Percentiles rank a stretch among this genome's conserved stretches.
These are phyloP conservation scores for Globisporangium polare DNA, from an alignment of 352 stramenopile species.

Conservation along the genomic window DNA sequence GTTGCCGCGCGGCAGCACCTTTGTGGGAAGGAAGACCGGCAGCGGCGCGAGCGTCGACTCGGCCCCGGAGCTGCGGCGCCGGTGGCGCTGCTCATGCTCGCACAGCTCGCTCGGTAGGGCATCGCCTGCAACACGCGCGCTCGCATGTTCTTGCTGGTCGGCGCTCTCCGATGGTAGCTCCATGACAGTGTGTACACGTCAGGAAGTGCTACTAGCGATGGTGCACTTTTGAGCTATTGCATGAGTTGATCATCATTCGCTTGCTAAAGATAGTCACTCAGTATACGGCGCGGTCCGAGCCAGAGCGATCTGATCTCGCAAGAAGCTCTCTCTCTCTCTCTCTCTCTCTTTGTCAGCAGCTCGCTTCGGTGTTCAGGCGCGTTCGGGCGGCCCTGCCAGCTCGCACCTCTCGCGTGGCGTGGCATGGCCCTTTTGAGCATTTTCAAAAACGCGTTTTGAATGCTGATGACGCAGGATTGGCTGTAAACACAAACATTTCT, in stretches of 20 bases:
- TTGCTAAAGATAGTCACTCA: background rate
- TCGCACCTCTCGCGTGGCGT: too few species aligned
- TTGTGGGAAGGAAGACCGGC: background rate
- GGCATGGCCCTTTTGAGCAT: too few species aligned
- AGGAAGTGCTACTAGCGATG: background rate
- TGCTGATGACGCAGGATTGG: too few species aligned
- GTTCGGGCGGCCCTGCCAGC: too few species aligned
- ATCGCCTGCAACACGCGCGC: background rate
- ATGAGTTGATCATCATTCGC: background rate
- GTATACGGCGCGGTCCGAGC: too few species aligned
- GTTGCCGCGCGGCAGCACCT: slow-evolving; percentile 1
- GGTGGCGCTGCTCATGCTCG: background rate
- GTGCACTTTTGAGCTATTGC: background rate
- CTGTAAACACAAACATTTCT: too few species aligned
- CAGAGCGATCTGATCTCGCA: too few species aligned
- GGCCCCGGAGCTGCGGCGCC: background rate
- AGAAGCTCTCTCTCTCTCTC: too few species aligned
- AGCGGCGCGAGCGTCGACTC: slow-evolving; percentile 1
- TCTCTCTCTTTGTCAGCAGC: too few species aligned
- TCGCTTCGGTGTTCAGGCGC: too few species aligned
- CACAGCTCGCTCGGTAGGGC: background rate
- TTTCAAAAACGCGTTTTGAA: too few species aligned
- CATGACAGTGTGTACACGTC: background rate
- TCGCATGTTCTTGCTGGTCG: background rate
- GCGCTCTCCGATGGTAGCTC: background rate